phyloP scores from a whole-genome alignment of 352 stramenopile genomes.

The Aphanomyces cochlioides region DNA sequence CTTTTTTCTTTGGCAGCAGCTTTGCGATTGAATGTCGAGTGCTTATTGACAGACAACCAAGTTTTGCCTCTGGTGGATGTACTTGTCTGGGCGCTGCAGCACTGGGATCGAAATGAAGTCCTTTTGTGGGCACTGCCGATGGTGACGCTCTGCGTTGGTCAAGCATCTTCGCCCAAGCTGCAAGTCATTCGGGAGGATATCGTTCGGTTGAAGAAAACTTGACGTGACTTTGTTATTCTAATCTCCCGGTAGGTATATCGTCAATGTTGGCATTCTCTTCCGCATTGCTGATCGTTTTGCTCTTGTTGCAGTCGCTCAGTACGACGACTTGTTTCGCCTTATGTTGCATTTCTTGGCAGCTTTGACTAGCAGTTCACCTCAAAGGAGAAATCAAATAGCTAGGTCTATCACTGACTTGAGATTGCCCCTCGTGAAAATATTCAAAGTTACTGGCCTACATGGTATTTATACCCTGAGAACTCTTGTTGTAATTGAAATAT shows the following conservation, averaged over 20 bases:
- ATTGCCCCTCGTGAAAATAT: slow-evolving; percentile 25
- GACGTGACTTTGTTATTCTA: too few species aligned
- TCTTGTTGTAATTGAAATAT: background rate
- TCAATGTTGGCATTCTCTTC: slow-evolving; percentile 24
- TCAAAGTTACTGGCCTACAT: slow-evolving; percentile 18
- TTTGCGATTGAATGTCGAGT: background rate
- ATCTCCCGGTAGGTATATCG: slow-evolving; percentile 17
- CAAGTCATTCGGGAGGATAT: slow-evolving; percentile 24
- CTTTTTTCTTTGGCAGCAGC: background rate
- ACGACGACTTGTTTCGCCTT: slow-evolving; percentile 22
- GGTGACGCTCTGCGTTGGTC: slow-evolving; percentile 1
- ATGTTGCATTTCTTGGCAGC: slow-evolving; percentile 18
- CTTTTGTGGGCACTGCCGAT: slow-evolving; percentile 19
- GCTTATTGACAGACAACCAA: slow-evolving; percentile 17
- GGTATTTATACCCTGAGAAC: background rate
- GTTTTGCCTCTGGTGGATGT: slow-evolving; percentile 26
- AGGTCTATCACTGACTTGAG: slow-evolving; percentile 16
- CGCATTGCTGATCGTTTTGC: slow-evolving; percentile 20
- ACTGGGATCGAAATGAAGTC: slow-evolving; percentile 13
- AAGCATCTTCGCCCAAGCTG: slow-evolving; percentile 20
- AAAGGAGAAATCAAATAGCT: slow-evolving; percentile 4
- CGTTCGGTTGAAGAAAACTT: slow-evolving; percentile 6
- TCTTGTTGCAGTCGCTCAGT: slow-evolving; percentile 9
- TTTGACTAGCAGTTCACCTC: slow-evolving; percentile 13
- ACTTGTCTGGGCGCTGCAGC: slow-evolving; percentile 13